phyloP scores from a whole-genome alignment of 1,284 basidiomycete genomes.

The Prillingera fragicola region DNA sequence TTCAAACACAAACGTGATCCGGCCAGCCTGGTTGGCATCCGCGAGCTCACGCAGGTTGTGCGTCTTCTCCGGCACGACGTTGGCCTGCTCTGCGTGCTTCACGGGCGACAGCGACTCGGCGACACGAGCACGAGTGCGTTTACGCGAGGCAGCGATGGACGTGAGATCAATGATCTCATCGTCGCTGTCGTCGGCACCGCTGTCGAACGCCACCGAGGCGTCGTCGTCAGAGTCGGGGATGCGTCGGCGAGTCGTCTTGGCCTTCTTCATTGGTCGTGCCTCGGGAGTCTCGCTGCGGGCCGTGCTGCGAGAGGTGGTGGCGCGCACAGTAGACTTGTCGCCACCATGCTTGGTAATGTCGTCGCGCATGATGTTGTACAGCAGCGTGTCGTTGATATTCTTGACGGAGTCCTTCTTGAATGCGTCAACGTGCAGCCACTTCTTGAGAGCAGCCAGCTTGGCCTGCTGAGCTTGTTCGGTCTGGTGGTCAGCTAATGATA shows the following conservation, averaged over 20 bases:
- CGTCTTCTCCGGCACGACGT: conserved; percentile 12
- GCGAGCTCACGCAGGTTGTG: conserved; percentile 35
- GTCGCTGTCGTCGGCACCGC: neutral
- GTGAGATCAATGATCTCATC: no score
- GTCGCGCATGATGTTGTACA: conserved; percentile 32
- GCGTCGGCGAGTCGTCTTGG: neutral
- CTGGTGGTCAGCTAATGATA: conserved; percentile 1
- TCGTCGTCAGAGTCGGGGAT: neutral
- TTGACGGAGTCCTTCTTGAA: conserved; percentile 39
- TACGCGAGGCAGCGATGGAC: no score
- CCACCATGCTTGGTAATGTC: conserved; percentile 15
- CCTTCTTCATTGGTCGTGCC: conserved; percentile 7
- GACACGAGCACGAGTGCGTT: no score
- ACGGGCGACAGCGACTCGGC: no score
- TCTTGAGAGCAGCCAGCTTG: conserved; percentile 72
- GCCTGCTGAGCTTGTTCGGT: conserved; percentile 57
- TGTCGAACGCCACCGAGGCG: neutral
- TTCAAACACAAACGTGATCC: conserved; percentile 46
- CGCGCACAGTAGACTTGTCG: neutral
- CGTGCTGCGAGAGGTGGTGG: neutral
- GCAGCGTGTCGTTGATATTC: conserved; percentile 51
- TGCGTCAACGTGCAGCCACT: conserved; percentile 76
- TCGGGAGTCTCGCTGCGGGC: conserved; percentile 5
- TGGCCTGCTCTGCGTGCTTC: no score
- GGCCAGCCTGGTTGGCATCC: conserved; percentile 27